Conservation (phyloP, 495 filamentous ascomycete species). For the Hypoxylon rickii region DNA sequence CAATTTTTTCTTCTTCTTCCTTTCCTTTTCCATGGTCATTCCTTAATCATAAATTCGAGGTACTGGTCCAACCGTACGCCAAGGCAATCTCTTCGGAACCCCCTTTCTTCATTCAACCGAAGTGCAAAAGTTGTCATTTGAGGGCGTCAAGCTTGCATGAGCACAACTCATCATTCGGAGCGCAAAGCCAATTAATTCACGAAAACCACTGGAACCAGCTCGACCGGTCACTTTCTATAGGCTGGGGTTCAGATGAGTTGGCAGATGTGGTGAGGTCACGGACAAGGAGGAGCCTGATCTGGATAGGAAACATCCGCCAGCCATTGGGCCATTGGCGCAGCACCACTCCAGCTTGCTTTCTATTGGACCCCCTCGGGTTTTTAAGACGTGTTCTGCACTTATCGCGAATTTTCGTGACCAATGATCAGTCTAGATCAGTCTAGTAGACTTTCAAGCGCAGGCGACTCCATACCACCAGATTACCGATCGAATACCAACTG, state of each 20-base stretch:
- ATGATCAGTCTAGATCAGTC: slow-evolving; percentile 6
- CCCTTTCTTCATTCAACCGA: slow-evolving; percentile 8
- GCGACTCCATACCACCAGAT: not conserved
- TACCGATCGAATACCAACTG: slow-evolving; percentile 4
- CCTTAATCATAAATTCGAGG: too few species aligned
- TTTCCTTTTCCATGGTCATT: not conserved
- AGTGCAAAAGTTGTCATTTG: too few species aligned
- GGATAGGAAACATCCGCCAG: slow-evolving; percentile 17
- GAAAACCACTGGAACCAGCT: slow-evolving; percentile 20
- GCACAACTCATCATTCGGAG: slow-evolving; percentile 35
- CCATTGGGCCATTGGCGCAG: slow-evolving; percentile 33
- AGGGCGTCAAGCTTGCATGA: slow-evolving; percentile 25
- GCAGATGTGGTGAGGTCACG: slow-evolving; percentile 32
- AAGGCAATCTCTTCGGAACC: slow-evolving; percentile 16
- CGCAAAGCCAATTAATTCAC: slow-evolving; percentile 27
- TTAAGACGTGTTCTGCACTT: slow-evolving; percentile 24
- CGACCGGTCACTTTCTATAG: slow-evolving; percentile 26
- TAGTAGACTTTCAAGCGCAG: too few species aligned
- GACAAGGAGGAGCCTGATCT: slow-evolving; percentile 27
- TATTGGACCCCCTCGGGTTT: slow-evolving; percentile 16
- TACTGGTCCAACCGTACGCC: slow-evolving; percentile 15
- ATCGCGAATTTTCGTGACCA: slow-evolving; percentile 29
- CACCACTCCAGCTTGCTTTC: slow-evolving; percentile 8
- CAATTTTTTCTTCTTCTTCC: too few species aligned
- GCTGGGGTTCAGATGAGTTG: slow-evolving; percentile 32